Evolutionary conservation across 768 basidiomycete species (phyloP), one percentile per base, ranked within the genome.

Genomic region (Strobilomyces echinocephalus): DNA sequence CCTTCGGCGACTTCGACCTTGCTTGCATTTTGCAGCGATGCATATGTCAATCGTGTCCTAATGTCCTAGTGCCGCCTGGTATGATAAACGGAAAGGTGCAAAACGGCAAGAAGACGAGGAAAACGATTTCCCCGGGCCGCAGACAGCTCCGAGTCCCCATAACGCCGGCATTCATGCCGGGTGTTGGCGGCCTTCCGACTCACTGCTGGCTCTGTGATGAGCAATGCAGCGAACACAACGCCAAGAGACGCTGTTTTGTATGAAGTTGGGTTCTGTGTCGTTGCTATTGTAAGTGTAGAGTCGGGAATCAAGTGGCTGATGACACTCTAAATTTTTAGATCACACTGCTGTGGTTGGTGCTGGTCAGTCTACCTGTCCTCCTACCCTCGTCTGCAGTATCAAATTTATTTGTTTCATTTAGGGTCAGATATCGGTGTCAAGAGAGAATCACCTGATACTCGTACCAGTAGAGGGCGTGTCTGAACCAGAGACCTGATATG

Each of bases 51-150:
- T n/a, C n/a, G n/a, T n/a, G n/a, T n/a, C n/a, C n/a, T n/a, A n/a
- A n/a, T n/a, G n/a, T n/a, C n/a, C n/a, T n/a, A n/a, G n/a, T 3
- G 72, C 64, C 2, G 63, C 80, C 53, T 83, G 81, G 81, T 72
- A 79, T 20, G 71, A 74, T 57, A 78, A 79, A 60, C 70, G 79
- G 9, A 71, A 69, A 21, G 66, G 67, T 40, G n/a, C n/a, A n/a
- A n/a, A n/a, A n/a, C n/a, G n/a, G n/a, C n/a, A n/a, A n/a, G n/a
- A n/a, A n/a, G n/a, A n/a, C n/a, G n/a, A n/a, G n/a, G n/a, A n/a
- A n/a, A n/a, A n/a, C n/a, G n/a, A n/a, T n/a, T n/a, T n/a, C n/a
- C n/a, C n/a, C n/a, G n/a, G n/a, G n/a, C n/a, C n/a, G n/a, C n/a
- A n/a, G n/a, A n/a, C n/a, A n/a, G n/a, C n/a, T n/a, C n/a, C n/a